Evolutionary conservation across 2,329 filamentous ascomycete species (phyloP), one percentile per base, ranked within the genome.

Genomic region (Arthroderma uncinatum): DNA sequence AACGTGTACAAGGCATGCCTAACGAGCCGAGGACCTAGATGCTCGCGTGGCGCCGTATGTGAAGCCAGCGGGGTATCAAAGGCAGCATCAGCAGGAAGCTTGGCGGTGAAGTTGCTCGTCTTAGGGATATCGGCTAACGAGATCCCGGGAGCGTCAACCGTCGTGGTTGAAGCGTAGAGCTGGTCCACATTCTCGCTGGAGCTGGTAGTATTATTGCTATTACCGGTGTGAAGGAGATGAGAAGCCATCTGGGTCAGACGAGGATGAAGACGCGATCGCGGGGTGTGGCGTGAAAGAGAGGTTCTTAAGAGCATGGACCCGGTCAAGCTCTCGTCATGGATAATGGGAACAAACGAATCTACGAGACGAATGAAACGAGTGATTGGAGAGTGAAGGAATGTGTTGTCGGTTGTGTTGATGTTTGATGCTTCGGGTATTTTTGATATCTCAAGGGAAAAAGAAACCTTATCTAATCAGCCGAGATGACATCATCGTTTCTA

Each of bases 1-100:
- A 85, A 98, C 7, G 91, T 95, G 73, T 88, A 98, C 54, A 92
- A 74, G 2, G 93, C 92, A 59, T 84, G 82, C 68, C 85, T 89
- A 40, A 98, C 93, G 70, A 89, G 79, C 53, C 91, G 86, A 14
- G 93, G 92, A 0, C 81, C 79, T 53, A 97, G 84, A 36, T 85
- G 75, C 57, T 86, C 80, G 65, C 92, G 83, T 1, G 89, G 85
- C 0, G 89, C 89, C 63, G 82, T 80, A 71, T 97, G 89, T 0
- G 92, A 96, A 59, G 80, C 79, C 60, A 83, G 80, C 0, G 93
- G 90, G 0, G 89, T 94, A 14, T 89, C 85, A 68, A 87, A 95
- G 28, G 81, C 73, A 9, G 84, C 71, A 67, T 98, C 93, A 7
- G 89, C 73, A 2, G 91, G 89, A 2, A 96, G 76, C 54, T 79